Conservation (phyloP, 805 yeast genomes). For the Pichia sporocuriosa region DNA sequence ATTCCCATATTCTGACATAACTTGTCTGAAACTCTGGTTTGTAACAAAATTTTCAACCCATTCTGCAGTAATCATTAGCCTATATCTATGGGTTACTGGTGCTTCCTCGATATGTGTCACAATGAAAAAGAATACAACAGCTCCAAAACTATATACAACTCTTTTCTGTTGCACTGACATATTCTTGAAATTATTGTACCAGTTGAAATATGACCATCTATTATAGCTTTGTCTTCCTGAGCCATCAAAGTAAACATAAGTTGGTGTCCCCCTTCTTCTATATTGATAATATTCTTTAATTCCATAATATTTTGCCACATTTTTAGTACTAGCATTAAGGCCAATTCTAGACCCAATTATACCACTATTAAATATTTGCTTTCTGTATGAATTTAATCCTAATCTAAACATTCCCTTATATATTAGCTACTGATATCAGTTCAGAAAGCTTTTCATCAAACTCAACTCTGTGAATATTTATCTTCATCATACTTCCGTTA, state of each 20-base stretch:
- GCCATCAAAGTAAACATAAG: conserved; percentile 22
- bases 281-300: not conserved
- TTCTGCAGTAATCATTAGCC: conserved; percentile 68
- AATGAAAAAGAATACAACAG: conserved; percentile 27
- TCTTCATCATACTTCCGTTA: too few relatives aligned
- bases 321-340: too few relatives aligned
- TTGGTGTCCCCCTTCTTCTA: conserved; percentile 11
- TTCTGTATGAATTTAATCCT: too few relatives aligned
- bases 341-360: too few relatives aligned
- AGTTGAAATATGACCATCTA: not conserved
- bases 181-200: conserved; percentile 7
- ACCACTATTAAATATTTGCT: too few relatives aligned
- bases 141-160: conserved; percentile 12
- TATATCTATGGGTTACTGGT: conserved; percentile 65
- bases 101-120: conserved; percentile 64
- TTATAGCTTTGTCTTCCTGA: not conserved
- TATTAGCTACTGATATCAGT: too few relatives aligned
- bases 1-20: conserved; percentile 46
- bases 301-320: not conserved
- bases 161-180: conserved; percentile 9
- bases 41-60: conserved; percentile 61
- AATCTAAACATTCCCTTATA: too few relatives aligned
- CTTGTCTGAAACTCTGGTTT: conserved; percentile 52
- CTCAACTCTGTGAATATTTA: too few relatives aligned
- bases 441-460: too few relatives aligned